Base-by-base conservation (phyloP, 2,329 filamentous ascomycete species). In the Trichoderma gracile region DNA sequence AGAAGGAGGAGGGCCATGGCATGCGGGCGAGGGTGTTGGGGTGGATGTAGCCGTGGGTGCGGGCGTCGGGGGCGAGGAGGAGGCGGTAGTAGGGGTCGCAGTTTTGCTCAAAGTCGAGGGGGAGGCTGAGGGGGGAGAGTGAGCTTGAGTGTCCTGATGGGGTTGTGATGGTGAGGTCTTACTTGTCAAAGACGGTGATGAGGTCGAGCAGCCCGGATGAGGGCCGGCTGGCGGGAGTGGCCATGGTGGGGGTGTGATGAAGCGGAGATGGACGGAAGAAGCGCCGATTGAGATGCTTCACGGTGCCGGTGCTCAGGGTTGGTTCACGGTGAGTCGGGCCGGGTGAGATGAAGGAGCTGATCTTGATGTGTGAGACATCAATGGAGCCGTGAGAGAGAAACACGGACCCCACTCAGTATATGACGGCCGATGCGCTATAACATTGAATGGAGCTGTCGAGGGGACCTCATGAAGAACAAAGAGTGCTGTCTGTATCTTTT, bases 1-100 rank as follows among this genome's bases (percentile, higher is more conserved):
- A 49, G 68, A 82, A 81, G 21, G 73, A 67, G 0, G 72, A 2
- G 0, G 80, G 80, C 79, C 80, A 82, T 3, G 81, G 81, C 74
- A 85, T 81, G 46, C 75, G 74, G 33, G 74, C 64, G 15, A 84
- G 78, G 17, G 78, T 82, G 54, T 72, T 72, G 3, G 78, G 78
- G 55, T 80, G 77, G 53, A 85, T 75, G 73, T 82, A 82, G 68
- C 83, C 82, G 66, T 85, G 82, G 0, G 80, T 75, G 4, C 79
- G 75, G 19, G 74, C 65, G 65, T 84, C 82, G 2, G 77, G 72
- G 1, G 78, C 75, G 12, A 85, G 75, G 9, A 77, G 70, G 40
- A 85, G 78, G 64, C 75, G 76, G 68, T 83, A 84, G 66, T 82
- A 78, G 5, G 75, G 76, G 9, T 42, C 19, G 49, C 64, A 69